Base-by-base conservation (phyloP, 345 rosid genomes). In the Raphanus sativus region DNA sequence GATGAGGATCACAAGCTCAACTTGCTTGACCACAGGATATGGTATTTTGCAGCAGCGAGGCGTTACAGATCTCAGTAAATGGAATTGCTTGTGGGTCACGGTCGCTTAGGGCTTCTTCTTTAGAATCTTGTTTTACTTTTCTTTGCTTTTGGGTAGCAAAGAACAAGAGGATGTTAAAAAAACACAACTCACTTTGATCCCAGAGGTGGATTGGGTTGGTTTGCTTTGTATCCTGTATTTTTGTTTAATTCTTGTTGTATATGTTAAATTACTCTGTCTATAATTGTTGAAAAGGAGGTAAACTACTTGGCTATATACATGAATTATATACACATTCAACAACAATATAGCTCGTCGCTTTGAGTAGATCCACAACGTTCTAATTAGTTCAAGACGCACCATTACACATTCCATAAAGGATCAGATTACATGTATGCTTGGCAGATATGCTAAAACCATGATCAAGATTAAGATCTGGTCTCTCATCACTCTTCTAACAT, bases 51-150 rank as follows among this genome's bases (percentile, higher is more conserved):
- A 64, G 63, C 80, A 77, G 48, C 84, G 77, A 70, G 82, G 86
- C 1, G 55, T 70, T 10, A 70, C 77, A 4, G 77, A 80, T 74
- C 72, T 80, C 0, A 70, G 66, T 40, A 83, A 70, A 68, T 83
- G 86, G 84, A 71, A 74, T 38, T 83, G 86, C 76, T 74, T 83
- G 64, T 74, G 84, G 80, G 68, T 83, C 13, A 83, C 84, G 6
- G 42, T 83, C 3, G 86, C 84, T 63, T 83, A 77, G 86, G 84
- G 86, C 0, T 83, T 81, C 72, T 83, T 83, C 21, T 21, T 21
- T 54, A 50, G 86, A 52, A 65, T 77, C 65, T 59, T 83, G 71
- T 83, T 83, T 40, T 83, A 83, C 72, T 74, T 83, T 65, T 52
- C 84, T 65, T 68, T 83, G 62, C 65, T 83, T 56, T 30, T 80